These are phyloP conservation scores for Schwanniomyces occidentalis DNA, from an alignment of 805 yeast genomes.

Conservation along the genomic window DNA sequence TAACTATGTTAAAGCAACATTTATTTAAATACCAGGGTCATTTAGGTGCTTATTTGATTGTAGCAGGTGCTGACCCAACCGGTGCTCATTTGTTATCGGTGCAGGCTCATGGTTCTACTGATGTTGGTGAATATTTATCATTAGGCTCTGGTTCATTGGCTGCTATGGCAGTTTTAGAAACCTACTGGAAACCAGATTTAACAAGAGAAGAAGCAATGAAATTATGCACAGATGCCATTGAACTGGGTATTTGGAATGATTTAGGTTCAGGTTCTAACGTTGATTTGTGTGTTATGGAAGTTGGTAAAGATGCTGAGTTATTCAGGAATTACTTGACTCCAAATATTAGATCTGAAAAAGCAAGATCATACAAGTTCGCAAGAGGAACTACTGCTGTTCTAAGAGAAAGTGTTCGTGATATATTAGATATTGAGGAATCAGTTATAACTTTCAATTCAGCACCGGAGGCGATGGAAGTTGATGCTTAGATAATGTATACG, in stretches of 20 bases:
- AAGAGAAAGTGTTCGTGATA: constrained; percentile 61
- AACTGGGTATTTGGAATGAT: constrained; percentile 99
- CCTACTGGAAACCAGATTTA: constrained; percentile 78
- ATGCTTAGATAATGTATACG: constrained; percentile 23
- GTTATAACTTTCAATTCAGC: constrained; percentile 38
- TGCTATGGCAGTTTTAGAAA: constrained; percentile 96
- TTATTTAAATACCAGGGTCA: constrained; percentile 96
- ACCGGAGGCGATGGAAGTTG: constrained; percentile 44
- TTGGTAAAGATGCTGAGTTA: constrained; percentile 82
- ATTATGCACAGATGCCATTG: constrained; percentile 88
- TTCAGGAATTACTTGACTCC: constrained; percentile 89
- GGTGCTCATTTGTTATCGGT: constrained; percentile 91
- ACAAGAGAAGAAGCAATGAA: constrained; percentile 88
- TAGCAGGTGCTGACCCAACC: constrained; percentile 97
- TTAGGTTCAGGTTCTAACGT: constrained; percentile 98
- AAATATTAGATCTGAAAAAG: constrained; percentile 80
- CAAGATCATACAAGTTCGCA: constrained; percentile 78
- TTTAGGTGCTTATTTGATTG: constrained; percentile 94
- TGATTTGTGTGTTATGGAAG: constrained; percentile 95
- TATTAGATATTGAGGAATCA: constrained; percentile 70
- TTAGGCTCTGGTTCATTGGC: constrained; percentile 97
- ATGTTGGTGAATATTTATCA: constrained; percentile 89
- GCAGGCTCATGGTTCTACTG: constrained; percentile 98
- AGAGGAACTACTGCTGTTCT: constrained; percentile 94
- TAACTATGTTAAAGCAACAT: constrained; percentile 93